phyloP scores from a whole-genome alignment of 2,329 filamentous ascomycete genomes.

The Leptographium flavum region DNA sequence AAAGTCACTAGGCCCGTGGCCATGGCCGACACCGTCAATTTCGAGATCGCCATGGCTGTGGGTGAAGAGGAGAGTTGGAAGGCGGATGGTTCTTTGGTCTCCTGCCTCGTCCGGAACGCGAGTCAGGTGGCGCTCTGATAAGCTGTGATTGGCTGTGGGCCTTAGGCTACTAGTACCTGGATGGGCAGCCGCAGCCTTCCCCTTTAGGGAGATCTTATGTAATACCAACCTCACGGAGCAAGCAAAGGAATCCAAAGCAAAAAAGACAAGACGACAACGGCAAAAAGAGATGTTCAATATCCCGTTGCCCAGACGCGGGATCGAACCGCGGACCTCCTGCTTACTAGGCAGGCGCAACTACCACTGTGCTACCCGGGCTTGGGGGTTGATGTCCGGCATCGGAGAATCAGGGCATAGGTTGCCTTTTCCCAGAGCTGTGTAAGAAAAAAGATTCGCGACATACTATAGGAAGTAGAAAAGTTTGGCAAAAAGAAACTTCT shows the following conservation, averaged over 20 bases:
- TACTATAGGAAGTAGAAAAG: not conserved
- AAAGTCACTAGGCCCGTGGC: slow-evolving; percentile 5
- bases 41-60: not conserved
- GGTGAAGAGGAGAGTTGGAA: not conserved
- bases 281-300: not conserved
- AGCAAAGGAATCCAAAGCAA: too few species aligned
- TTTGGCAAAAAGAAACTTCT: not conserved
- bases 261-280: not conserved
- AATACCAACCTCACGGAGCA: too few species aligned
- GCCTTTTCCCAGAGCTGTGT: not conserved
- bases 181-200: not conserved
- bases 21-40: slow-evolving; percentile 1
- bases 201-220: not conserved
- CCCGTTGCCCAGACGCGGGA: not conserved
- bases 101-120: too few species aligned
- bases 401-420: not conserved
- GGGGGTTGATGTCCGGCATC: not conserved
- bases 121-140: too few species aligned
- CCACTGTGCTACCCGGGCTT: slow-evolving; percentile 1
- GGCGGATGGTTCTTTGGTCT: too few species aligned
- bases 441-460: not conserved
- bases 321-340: not conserved
- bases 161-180: too few species aligned
- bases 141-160: too few species aligned
- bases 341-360: slow-evolving; percentile 1